phyloP scores from a whole-genome alignment of 352 stramenopile genomes.

The Globisporangium abappressorium region DNA sequence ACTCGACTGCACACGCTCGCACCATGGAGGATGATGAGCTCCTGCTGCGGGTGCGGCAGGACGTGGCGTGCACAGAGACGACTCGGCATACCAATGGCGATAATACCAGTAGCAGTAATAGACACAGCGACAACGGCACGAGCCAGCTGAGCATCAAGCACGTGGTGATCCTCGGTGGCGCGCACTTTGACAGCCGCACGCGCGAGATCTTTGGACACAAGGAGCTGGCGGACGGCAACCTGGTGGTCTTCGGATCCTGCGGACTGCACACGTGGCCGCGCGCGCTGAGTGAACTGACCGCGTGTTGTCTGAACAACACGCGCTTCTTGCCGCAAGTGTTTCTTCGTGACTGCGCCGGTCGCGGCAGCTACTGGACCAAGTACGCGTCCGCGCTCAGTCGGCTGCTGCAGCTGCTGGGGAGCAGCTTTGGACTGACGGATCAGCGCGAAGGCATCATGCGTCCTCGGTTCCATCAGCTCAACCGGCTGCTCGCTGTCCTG shows the following conservation, averaged over 20 bases:
- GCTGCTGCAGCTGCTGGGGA: constrained; percentile 57
- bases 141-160: constrained; percentile 47
- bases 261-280: constrained; percentile 62
- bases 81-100: background rate
- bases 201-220: constrained; percentile 51
- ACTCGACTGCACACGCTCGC: constrained; percentile 39
- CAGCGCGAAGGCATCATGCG: constrained; percentile 54
- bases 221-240: constrained; percentile 45
- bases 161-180: constrained; percentile 61
- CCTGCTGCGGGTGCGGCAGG: constrained; percentile 42
- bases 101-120: background rate
- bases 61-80: constrained; percentile 35
- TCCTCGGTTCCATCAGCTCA: constrained; percentile 67
- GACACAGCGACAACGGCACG: constrained; percentile 9
- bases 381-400: constrained; percentile 57
- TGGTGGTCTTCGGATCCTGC: constrained; percentile 64
- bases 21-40: constrained; percentile 49
- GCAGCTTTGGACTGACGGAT: constrained; percentile 50
- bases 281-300: constrained; percentile 40
- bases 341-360: constrained; percentile 53
- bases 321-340: constrained; percentile 41
- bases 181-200: constrained; percentile 45
- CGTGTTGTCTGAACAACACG: constrained; percentile 52
- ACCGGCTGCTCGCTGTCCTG: constrained; percentile 47
- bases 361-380: constrained; percentile 56